Base-by-base conservation (phyloP, 768 basidiomycete genomes). In the Holtermanniella nyarrowii region DNA sequence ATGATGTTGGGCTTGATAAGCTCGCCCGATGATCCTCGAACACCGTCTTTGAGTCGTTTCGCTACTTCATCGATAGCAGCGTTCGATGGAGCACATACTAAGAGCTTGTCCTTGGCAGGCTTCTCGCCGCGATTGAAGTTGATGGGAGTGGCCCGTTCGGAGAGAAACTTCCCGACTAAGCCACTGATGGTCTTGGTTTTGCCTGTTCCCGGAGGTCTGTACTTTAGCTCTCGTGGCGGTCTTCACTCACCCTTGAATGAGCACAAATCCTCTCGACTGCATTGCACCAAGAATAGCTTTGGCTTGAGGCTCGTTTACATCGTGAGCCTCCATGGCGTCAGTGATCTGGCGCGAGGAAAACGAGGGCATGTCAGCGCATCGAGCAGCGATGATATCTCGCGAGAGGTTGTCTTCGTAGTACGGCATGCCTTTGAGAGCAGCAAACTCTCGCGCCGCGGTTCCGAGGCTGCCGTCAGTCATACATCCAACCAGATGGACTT, bases 111-210 rank as follows among this genome's bases (percentile, higher is more conserved):
- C 13, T 77, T 74, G 1, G 78, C 73, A n/a, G 72, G 60, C 59
- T 70, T 77, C 56, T 78, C 77, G 24, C 75, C 75, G 11, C 79
- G 72, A 46, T 82, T 77, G 20, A 77, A 60, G 10, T 79, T 76
- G 22, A 78, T 72, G 1, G 79, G 67, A 26, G 69, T 72, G 11
- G 73, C 69, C 5, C 85, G 82, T 37, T 75, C 77, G 2, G 83
- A 79, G 37, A 95, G 68, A 65, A 85, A 88, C 3, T 83, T 80
- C 40, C 86, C 82, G 4, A 95, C 85, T n/a, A 99, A 77, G 20
- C 88, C 89, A 60, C 88, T 88, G 56, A 99, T 97, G 1, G 95
- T 99, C 20, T 88, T 93, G 7, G 95, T 99, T 74, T 99, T 99
- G 12, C 95, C 95, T 0, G 95, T 99, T 49, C 95, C 95, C 1